These are phyloP conservation scores for Sporothrix dimorphospora DNA, from an alignment of 2,329 filamentous ascomycete species.

Conservation along the genomic window DNA sequence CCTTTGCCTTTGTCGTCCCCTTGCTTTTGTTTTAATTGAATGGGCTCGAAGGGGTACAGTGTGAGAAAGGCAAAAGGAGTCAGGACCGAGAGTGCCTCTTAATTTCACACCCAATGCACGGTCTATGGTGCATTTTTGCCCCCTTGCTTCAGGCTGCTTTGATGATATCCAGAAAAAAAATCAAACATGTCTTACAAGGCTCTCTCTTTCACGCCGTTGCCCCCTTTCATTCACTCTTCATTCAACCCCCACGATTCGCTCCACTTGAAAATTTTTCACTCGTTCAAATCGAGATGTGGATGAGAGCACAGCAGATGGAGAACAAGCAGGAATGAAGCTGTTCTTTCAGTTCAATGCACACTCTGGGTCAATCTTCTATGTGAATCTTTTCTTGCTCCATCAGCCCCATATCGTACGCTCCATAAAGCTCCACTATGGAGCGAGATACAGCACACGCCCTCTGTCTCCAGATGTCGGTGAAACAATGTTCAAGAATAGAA, in stretches of 20 bases:
- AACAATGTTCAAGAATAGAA: conserved; percentile 11
- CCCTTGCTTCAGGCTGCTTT: not conserved
- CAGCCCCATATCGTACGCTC: not conserved
- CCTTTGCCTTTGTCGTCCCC: not conserved
- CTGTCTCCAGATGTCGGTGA: conserved; percentile 11
- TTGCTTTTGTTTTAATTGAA: not conserved
- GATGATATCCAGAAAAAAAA: not conserved
- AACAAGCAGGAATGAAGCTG: conserved; percentile 11
- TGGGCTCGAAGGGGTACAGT: not conserved
- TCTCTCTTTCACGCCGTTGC: not conserved
- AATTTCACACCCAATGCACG: not conserved
- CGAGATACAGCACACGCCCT: not conserved
- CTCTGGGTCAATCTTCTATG: not conserved
- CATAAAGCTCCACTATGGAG: conserved; percentile 6
- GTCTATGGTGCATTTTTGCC: not conserved
- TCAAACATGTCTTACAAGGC: not conserved
- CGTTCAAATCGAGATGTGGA: not conserved
- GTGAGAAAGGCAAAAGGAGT: not conserved
- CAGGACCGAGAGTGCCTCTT: not conserved
- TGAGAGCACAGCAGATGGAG: not conserved
- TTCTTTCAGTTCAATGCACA: not conserved
- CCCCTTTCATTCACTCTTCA: not conserved
- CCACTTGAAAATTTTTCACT: conserved; percentile 22
- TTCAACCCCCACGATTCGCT: not conserved
- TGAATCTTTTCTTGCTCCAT: not conserved